Conservation (phyloP, 768 basidiomycete genomes). For the Lactarius quietus region DNA sequence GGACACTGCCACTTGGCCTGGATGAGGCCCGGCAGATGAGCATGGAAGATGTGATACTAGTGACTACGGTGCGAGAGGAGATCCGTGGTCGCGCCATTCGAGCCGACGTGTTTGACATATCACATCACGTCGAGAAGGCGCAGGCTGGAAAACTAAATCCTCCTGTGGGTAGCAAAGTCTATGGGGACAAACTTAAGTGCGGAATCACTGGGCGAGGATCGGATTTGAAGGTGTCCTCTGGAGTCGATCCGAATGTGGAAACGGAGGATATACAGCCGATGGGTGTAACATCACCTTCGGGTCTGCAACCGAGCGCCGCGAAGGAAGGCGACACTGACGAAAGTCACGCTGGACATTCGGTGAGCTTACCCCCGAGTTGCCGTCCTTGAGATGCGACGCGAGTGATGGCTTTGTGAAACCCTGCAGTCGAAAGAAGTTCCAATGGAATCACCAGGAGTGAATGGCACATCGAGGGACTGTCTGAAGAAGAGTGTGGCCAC, state of each 20-base stretch:
- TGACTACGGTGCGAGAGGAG: constrained; percentile 14
- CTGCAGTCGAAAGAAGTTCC: neutral
- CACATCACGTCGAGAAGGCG: neutral
- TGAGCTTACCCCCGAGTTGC: neutral
- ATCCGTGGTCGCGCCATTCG: neutral
- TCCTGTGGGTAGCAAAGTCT: neutral
- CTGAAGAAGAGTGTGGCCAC: neutral
- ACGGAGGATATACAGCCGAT: neutral
- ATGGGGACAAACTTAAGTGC: no score
- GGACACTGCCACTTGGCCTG: neutral
- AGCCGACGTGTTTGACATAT: neutral
- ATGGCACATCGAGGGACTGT: neutral
- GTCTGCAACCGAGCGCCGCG: neutral
- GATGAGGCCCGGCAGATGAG: constrained; percentile 14
- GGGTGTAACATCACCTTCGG: neutral
- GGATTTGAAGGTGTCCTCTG: neutral
- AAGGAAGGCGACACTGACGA: neutral
- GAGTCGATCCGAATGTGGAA: neutral
- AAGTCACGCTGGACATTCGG: neutral
- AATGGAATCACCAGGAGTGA: neutral
- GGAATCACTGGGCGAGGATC: neutral
- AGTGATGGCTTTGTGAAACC: neutral
- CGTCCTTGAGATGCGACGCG: no score
- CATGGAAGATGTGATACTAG: constrained; percentile 18
- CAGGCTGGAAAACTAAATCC: neutral